Evolutionary conservation across 345 rosid species (phyloP), one percentile per base, ranked within the genome.

Genomic region (Linum usitatissimum): DNA sequence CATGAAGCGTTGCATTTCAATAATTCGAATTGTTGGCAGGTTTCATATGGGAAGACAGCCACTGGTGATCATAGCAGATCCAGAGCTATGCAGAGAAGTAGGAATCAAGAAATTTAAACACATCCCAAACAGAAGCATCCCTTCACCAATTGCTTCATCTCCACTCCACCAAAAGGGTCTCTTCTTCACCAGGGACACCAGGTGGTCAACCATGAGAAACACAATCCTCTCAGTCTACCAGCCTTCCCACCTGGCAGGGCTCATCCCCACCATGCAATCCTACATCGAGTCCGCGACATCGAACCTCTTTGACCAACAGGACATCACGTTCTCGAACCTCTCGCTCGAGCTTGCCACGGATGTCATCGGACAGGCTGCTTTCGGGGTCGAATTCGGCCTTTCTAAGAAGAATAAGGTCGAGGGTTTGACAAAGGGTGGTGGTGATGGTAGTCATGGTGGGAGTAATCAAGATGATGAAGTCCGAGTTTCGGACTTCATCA

Each of bases 21-120:
- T 40, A 40, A 5, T 5, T 40, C 48, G 48, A 40, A 40, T 40
- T 40, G 5, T 40, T 40, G 13, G 48, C 81, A 92, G 98, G 83
- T 92, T 92, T 79, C 98, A 92, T 69, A 85, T 92, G 98, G 98
- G 96, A 18, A 86, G 98, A 57, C 98, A 92, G 54, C 95, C 98
- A 36, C 71, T 92, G 60, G 80, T 92, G 66, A 85, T 92, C 9
- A 64, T 89, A 19, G 96, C 95, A 49, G 93, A 85, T 64, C 74
- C 96, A 62, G 93, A 85, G 74, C 84, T 92, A 6, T 92, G 91
- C 67, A 85, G 73, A 80, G 91, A 87, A 83, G 93, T 85, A 67
- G 96, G 95, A 17, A 89, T 89, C 19, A 92, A 79, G 77, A 92
- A 92, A 69, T 92, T 92, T 73, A 89, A 92, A 71, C 83, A 84